Evolutionary conservation across 805 yeast species (phyloP), one percentile per base, ranked within the genome.

Genomic region (Metschnikowia gelsemii): DNA sequence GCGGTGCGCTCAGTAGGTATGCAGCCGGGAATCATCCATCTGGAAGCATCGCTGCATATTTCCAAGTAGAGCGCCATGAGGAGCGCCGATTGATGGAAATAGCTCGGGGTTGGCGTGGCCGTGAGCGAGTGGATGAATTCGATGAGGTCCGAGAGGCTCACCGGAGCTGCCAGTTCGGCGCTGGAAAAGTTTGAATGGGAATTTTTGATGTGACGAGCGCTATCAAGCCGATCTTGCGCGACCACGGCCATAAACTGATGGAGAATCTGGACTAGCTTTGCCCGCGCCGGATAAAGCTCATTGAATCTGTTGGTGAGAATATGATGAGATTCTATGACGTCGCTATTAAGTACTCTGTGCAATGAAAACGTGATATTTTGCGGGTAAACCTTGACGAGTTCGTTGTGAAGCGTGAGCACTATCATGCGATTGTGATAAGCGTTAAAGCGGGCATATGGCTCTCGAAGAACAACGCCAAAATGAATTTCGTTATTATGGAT

Each of bases 401-500:
- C 59, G 42, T 72, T 72, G 5, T 61, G 54, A 8, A 55, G 32
- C 16, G 69, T 63, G 32, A 69, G 55, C 4, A 72, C 62, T 14
- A 54, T 27, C 26, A 64, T 38, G 34, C 63, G 61, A 41, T 65
- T 66, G 35, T 58, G 59, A 38, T 50, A 51, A 28, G 55, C 63
- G 42, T 63, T 59, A 47, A 73, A 71, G 20, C 49, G 57, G 3
- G 72, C 59, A 30, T 43, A 38, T 0, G 68, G 52, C 14, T 46
- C 59, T 31, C 60, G 40, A 4, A 70, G 35, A 3, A 74, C 75
- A 2, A 72, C 49, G 2, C 78, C 79, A 38, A 66, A 52, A 3
- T 40, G 41, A 4, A 56, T 38, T 7, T 47, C 49, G 5, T 41
- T 31, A 2, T 51, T 52, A 21, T 57, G 52, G 1, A 46, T 32